phyloP scores from a whole-genome alignment of 129 eudicot genomes.

The Flaveria robusta region DNA sequence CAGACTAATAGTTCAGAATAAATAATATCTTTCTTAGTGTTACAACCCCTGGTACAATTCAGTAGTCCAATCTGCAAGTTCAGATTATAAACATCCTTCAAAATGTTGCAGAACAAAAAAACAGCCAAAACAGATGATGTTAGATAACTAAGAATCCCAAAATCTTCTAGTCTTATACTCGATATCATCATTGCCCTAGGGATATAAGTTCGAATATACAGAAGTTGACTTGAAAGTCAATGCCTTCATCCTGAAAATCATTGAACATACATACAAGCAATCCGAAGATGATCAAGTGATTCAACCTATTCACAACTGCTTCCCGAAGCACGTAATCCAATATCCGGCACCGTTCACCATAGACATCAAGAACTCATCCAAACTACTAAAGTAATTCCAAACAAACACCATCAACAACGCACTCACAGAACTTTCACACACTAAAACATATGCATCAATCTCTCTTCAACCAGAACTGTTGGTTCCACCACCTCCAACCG shows the following conservation, averaged over 20 bases:
- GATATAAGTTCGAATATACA: not conserved
- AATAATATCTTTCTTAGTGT: conserved; percentile 17
- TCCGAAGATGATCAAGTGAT: no score
- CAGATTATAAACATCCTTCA: not conserved
- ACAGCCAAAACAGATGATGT: not conserved
- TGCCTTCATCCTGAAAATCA: not conserved
- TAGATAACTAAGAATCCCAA: conserved; percentile 18
- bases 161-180: no score
- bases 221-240: conserved; percentile 9
- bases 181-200: conserved; percentile 5
- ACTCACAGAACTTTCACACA: not conserved
- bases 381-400: not conserved
- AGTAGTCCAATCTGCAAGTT: not conserved
- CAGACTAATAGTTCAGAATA: conserved; percentile 12
- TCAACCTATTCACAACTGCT: conserved; percentile 4
- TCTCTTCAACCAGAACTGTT: conserved; percentile 20
- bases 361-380: conserved; percentile 1
- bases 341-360: conserved; percentile 4
- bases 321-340: conserved; percentile 6
- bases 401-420: not conserved
- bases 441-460: not conserved
- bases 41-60: not conserved
- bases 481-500: conserved; percentile 13
- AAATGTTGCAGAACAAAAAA: conserved; percentile 11
- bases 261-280: not conserved